phyloP scores from a whole-genome alignment of 805 yeast genomes.

The Wickerhamomyces silvicola region DNA sequence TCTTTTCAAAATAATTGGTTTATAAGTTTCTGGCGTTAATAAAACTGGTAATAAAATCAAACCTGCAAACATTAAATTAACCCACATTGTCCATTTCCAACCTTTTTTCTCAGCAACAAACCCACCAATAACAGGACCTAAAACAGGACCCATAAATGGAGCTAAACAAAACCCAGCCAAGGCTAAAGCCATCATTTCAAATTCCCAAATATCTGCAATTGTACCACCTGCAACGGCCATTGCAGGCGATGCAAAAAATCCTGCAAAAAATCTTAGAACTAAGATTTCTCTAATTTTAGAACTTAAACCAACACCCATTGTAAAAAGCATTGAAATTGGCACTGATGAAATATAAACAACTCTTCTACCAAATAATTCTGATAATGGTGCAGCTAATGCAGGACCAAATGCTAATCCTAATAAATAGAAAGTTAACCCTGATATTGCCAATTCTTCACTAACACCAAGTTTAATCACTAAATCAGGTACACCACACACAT shows the following conservation, averaged over 20 bases:
- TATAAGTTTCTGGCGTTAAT: conserved; percentile 62
- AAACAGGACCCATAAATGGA: conserved; percentile 74
- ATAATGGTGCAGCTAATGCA: conserved; percentile 62
- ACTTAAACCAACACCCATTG: conserved; percentile 68
- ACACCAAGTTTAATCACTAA: conserved; percentile 41
- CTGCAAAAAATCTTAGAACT: conserved; percentile 68
- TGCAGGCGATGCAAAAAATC: conserved; percentile 75
- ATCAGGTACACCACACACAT: conserved; percentile 57
- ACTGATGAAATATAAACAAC: conserved; percentile 52
- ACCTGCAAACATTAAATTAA: conserved; percentile 62
- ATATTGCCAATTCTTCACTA: conserved; percentile 52
- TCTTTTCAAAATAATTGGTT: conserved; percentile 51
- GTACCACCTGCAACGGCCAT: conserved; percentile 84
- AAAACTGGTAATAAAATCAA: conserved; percentile 40
- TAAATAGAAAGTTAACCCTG: conserved; percentile 66
- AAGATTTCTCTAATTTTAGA: conserved; percentile 53
- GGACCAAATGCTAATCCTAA: conserved; percentile 71
- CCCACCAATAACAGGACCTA: conserved; percentile 72
- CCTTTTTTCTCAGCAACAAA: conserved; percentile 56
- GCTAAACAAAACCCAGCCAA: conserved; percentile 73
- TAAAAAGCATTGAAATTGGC: conserved; percentile 63
- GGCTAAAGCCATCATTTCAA: conserved; percentile 62
- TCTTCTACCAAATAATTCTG: conserved; percentile 64
- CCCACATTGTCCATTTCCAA: conserved; percentile 72
- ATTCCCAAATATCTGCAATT: conserved; percentile 68